Conservation (phyloP, 495 filamentous ascomycete genomes). For the Aspergillus ostianus region DNA sequence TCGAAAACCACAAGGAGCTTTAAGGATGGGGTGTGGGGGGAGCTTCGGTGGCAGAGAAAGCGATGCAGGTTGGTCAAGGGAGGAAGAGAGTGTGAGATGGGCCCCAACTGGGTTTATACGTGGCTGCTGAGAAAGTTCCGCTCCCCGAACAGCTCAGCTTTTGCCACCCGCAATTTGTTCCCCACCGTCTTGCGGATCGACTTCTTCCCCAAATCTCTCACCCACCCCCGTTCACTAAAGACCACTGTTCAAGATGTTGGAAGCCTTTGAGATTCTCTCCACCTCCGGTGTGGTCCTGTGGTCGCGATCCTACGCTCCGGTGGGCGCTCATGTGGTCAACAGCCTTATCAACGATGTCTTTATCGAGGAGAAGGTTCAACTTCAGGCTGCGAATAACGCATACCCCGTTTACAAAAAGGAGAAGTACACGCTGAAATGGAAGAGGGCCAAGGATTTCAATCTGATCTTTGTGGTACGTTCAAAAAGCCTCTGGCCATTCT, state of each 20-base stretch:
- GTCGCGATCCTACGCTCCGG: slow-evolving; percentile 81
- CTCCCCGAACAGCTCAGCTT: slow-evolving; percentile 20
- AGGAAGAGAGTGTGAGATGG: slow-evolving; percentile 13
- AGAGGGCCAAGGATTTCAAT: slow-evolving; percentile 82
- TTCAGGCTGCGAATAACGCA: slow-evolving; percentile 38
- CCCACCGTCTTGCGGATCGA: slow-evolving; percentile 29
- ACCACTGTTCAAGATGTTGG: slow-evolving; percentile 62
- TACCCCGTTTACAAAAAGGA: slow-evolving; percentile 79
- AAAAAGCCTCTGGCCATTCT: slow-evolving; percentile 10
- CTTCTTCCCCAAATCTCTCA: slow-evolving; percentile 11
- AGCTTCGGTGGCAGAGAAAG: neutral
- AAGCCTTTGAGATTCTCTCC: slow-evolving; percentile 92
- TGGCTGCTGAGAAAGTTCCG: slow-evolving; percentile 29
- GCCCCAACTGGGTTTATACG: slow-evolving; percentile 33
- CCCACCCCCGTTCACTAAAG: neutral
- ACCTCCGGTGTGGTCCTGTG: slow-evolving; percentile 96
- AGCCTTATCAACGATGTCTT: slow-evolving; percentile 94
- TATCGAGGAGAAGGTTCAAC: slow-evolving; percentile 83
- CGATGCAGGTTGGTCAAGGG: slow-evolving; percentile 9
- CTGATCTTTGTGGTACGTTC: slow-evolving; percentile 88
- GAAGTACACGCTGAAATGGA: slow-evolving; percentile 94
- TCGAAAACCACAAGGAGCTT: neutral
- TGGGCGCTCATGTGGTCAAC: slow-evolving; percentile 82
- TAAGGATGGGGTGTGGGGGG: neutral
- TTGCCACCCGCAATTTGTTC: slow-evolving; percentile 32